Evolutionary conservation across 2,329 filamentous ascomycete genomes (phyloP).

Genomic region (Boeremia lycopersici): DNA sequence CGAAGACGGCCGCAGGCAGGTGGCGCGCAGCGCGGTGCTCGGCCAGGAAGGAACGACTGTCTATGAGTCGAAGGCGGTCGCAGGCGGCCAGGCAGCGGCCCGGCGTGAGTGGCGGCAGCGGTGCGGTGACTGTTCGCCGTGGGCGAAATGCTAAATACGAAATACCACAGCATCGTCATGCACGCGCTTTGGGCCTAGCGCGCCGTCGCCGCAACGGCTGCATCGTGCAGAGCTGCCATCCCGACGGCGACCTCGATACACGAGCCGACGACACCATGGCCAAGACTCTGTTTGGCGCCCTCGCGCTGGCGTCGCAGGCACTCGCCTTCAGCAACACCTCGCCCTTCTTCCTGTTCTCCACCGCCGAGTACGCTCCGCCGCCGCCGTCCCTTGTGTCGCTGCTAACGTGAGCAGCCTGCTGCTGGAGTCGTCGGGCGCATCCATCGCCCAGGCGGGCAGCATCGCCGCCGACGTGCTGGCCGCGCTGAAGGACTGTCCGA

Average conservation of each 20-base stretch:
- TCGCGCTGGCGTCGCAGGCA: slow-evolving; percentile 60
- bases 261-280: slow-evolving; percentile 40
- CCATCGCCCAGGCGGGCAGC: slow-evolving; percentile 52
- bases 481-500: slow-evolving; percentile 70
- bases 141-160: slow-evolving; percentile 22
- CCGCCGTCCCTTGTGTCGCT: slow-evolving; percentile 14
- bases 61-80: slow-evolving; percentile 21
- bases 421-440: slow-evolving; percentile 31
- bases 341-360: slow-evolving; percentile 88
- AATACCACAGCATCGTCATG: slow-evolving; percentile 35
- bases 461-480: slow-evolving; percentile 51
- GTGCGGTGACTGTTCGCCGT: slow-evolving; percentile 10
- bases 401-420: slow-evolving; percentile 40
- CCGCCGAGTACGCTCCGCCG: slow-evolving; percentile 68
- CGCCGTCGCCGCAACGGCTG: slow-evolving; percentile 3
- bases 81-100: slow-evolving; percentile 15
- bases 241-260: slow-evolving; percentile 13
- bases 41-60: slow-evolving; percentile 5
- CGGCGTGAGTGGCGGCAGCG: slow-evolving; percentile 15
- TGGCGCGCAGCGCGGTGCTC: slow-evolving; percentile 10
- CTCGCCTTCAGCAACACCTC: slow-evolving; percentile 84
- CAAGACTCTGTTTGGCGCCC: slow-evolving; percentile 54
- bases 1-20: neutral
- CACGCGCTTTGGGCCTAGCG: slow-evolving; percentile 8
- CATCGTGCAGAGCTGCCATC: slow-evolving; percentile 17